These are phyloP conservation scores for Psophocarpus tetragonolobus DNA, from an alignment of 306 rosid species.

Conservation along the genomic window DNA sequence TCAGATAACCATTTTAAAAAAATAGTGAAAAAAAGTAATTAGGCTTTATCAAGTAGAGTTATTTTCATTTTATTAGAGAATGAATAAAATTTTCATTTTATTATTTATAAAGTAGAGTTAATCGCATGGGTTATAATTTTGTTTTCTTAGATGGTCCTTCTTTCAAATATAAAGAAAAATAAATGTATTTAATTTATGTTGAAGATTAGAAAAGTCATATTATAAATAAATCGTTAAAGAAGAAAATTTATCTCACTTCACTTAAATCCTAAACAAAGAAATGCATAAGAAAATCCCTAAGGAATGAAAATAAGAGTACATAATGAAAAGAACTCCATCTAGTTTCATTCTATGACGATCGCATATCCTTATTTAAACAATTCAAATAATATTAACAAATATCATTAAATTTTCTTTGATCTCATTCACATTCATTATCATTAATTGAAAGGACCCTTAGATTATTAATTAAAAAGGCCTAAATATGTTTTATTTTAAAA, in stretches of 20 bases:
- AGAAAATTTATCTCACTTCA: neutral
- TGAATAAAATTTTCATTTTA: neutral
- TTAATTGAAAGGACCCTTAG: neutral
- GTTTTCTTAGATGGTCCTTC: neutral
- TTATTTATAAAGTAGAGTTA: neutral
- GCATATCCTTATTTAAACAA: neutral
- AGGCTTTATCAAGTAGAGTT: no score
- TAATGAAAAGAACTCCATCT: neutral
- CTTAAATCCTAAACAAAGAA: neutral
- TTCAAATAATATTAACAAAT: neutral
- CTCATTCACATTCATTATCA: neutral
- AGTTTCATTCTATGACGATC: neutral
- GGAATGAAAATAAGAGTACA: neutral
- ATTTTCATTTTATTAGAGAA: neutral
- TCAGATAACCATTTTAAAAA: no score
- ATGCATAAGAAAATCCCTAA: no score
- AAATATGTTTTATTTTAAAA: neutral
- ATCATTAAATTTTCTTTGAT: no score
- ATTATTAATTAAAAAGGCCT: neutral
- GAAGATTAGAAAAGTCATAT: neutral
- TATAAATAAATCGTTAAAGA: neutral
- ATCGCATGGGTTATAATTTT: neutral
- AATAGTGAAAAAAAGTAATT: no score
- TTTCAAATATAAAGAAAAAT: neutral
- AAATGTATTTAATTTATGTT: neutral